Evolutionary conservation across 2,329 filamentous ascomycete genomes (phyloP), one percentile per base, ranked within the genome.

Genomic region (Alternaria gansuensis): DNA sequence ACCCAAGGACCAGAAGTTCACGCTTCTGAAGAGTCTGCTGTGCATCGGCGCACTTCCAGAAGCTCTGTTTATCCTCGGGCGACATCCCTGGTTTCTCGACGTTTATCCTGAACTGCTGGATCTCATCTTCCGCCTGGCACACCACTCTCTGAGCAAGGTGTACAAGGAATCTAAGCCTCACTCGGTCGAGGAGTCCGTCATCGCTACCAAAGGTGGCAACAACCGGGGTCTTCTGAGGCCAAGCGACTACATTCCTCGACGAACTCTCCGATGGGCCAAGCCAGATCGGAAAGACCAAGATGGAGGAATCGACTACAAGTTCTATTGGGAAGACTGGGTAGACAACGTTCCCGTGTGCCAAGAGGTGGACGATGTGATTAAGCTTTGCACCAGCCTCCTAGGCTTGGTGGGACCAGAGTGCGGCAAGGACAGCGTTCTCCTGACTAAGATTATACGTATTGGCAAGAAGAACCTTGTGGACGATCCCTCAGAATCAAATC

Each of bases 261-360:
- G 90, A 71, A 83, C 87, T 14, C 82, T 95, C 64, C 87, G 91
- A 61, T 97, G 94, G 94, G 90, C 93, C 4, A 89, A 90, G 68
- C 87, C 92, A 5, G 93, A 97, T 68, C 88, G 87, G 66, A 84
- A 84, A 63, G 91, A 95, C 70, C 87, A 87, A 26, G 88, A 88
- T 54, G 91, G 93, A 66, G 84, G 85, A n/a, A 86, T 82, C 11
- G 84, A 90, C 51, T 98, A 97, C 75, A 87, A 90, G 33, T 98
- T 96, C 75, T 99, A 99, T 77, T 97, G 95, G 88, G 93, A 97
- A 59, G 95, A 98, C 68, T 99, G 95, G 95, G 85, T 88, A 2
- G 94, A 98, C 77, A 96, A 95, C 64, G 84, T 99, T 44, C 96
- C 95, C 0, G 81, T 97, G 21, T 99, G 95, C 73, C 93, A 96